These are phyloP conservation scores for Nicotiana knightiana DNA, from an alignment of 257 asterid genomes.

Conservation along the genomic window DNA sequence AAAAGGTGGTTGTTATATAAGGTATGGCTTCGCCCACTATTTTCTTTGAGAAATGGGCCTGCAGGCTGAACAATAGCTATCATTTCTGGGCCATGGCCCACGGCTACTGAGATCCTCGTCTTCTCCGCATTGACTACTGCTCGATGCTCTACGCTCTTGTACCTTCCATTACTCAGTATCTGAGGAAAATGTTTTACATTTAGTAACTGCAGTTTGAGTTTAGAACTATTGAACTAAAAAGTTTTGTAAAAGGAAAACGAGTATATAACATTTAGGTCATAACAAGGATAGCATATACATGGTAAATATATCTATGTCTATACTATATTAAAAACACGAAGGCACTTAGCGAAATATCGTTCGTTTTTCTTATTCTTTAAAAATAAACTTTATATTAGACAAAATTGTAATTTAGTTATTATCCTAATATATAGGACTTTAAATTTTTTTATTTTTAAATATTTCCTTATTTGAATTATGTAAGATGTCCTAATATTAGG, in stretches of 20 bases:
- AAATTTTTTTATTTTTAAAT: too few species aligned
- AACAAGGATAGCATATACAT: too few species aligned
- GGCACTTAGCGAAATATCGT: too few species aligned
- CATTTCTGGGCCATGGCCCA: slow-evolving; percentile 22
- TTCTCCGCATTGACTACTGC: slow-evolving; percentile 30
- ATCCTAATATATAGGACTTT: too few species aligned
- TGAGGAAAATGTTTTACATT: neutral
- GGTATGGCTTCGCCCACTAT: neutral
- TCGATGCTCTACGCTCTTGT: slow-evolving; percentile 59
- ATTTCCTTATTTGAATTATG: too few species aligned
- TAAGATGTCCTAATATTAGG: too few species aligned
- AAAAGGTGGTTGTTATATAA: too few species aligned
- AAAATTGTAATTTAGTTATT: too few species aligned
- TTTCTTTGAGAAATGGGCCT: neutral
- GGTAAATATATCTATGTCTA: too few species aligned
- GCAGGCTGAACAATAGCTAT: neutral
- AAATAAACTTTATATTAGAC: too few species aligned
- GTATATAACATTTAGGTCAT: neutral
- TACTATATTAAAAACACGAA: too few species aligned
- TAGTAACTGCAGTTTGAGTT: neutral
- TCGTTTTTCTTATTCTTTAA: too few species aligned
- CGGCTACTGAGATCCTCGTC: slow-evolving; percentile 44
- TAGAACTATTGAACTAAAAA: neutral
- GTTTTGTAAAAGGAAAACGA: neutral
- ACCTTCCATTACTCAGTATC: slow-evolving; percentile 55